These are phyloP conservation scores for Setaria viridis DNA, from an alignment of 202 grass and related monocot species.

Conservation along the genomic window DNA sequence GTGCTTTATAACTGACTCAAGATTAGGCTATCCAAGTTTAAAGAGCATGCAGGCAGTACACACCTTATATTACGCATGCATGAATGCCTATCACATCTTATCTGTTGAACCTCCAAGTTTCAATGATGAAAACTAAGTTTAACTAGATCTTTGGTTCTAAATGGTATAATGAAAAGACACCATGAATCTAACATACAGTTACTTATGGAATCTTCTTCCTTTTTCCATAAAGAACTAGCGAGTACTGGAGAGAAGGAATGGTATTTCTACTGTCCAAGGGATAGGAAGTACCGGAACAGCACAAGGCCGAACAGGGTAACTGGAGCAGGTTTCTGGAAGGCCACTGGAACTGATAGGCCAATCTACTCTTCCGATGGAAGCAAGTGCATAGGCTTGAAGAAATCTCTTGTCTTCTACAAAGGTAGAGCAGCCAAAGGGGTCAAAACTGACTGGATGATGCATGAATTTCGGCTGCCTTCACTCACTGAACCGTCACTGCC, in stretches of 20 bases:
- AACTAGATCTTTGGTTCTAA: not conserved
- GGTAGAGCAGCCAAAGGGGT: conserved; percentile 93
- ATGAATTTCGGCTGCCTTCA: conserved; percentile 88
- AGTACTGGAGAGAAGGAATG: conserved; percentile 98
- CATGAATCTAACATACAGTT: conserved; percentile 28
- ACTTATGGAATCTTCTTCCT: conserved; percentile 25
- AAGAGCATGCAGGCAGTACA: not conserved
- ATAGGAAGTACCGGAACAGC: conserved; percentile 97
- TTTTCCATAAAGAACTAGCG: conserved; percentile 68
- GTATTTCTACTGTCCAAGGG: conserved; percentile 99
- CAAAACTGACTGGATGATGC: conserved; percentile 99
- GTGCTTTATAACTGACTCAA: conserved; percentile 14
- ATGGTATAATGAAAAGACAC: conserved; percentile 4
- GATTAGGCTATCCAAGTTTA: not conserved
- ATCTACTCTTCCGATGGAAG: conserved; percentile 88
- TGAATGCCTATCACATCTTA: conserved; percentile 17
- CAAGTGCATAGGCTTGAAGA: conserved; percentile 99
- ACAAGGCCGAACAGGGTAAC: conserved; percentile 94
- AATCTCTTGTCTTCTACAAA: conserved; percentile 98
- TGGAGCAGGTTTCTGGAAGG: conserved; percentile 95
- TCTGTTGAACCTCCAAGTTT: not conserved
- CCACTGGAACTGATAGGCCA: conserved; percentile 93
- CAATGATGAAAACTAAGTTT: conserved; percentile 21
- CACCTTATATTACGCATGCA: not conserved
- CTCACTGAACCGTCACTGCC: conserved; percentile 63